Percentiles rank a stretch among this genome's conserved stretches.
Conservation (phyloP, 2,329 filamentous ascomycete genomes). For the Microdochium nivale region DNA sequence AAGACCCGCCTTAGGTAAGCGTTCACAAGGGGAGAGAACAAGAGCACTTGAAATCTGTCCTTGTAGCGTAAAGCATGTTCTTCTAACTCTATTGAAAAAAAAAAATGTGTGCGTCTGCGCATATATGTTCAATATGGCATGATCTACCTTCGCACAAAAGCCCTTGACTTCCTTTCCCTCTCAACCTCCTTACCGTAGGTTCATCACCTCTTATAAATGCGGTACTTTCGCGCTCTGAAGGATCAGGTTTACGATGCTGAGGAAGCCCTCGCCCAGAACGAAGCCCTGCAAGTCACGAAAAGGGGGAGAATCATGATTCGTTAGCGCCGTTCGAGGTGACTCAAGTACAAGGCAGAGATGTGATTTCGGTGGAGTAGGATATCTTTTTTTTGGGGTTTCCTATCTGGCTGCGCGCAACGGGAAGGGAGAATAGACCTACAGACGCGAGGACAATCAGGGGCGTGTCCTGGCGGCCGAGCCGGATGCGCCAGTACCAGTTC, state of each 20-base stretch:
- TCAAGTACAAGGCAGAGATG: too few species aligned
- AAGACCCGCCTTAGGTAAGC: too few species aligned
- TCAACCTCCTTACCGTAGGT: background rate
- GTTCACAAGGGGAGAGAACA: too few species aligned
- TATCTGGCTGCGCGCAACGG: too few species aligned
- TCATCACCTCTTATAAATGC: conserved; percentile 43
- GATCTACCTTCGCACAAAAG: too few species aligned
- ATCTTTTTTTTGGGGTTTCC: too few species aligned
- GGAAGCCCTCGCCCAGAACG: conserved; percentile 83
- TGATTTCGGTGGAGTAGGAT: too few species aligned
- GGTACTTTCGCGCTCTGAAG: conserved; percentile 71
- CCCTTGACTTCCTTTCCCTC: background rate
- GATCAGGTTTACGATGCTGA: conserved; percentile 83
- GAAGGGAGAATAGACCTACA: conserved; percentile 27
- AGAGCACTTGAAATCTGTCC: too few species aligned
- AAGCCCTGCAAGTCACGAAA: conserved; percentile 55
- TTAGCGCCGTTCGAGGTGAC: too few species aligned
- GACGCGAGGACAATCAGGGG: conserved; percentile 82
- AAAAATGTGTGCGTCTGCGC: background rate
- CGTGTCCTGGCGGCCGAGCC: conserved; percentile 50
- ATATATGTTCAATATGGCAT: background rate
- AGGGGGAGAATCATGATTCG: too few species aligned
- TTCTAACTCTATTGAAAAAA: background rate
- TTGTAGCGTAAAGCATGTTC: too few species aligned
- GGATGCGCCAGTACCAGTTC: conserved; percentile 68